Evolutionary conservation across 768 basidiomycete genomes (phyloP), one percentile per base, ranked within the genome.

Genomic region (Pisolithus sp.): DNA sequence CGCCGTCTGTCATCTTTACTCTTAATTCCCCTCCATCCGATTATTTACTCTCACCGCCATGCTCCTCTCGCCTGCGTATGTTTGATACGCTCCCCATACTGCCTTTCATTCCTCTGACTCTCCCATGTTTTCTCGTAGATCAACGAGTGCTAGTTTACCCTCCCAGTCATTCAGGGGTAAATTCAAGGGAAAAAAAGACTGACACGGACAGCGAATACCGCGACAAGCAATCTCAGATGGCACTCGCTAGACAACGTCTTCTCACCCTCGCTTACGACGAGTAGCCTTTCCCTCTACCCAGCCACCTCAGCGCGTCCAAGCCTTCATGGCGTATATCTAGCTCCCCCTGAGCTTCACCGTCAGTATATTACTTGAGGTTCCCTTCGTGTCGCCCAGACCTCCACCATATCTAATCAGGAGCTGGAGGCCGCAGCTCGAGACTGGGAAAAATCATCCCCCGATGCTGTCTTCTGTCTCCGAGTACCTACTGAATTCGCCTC

Each of bases 401-500:
- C n/a, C 17, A 52, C 30, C 8, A 31, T 34, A 34, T 34, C 34
- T 13, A 34, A 13, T 15, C 50, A 93, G 90, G 90, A 93, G 68
- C 80, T 91, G 21, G 87, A 89, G 58, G 79, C 76, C 24, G 76
- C 86, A 44, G 90, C 89, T 10, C 76, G 86, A 62, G 87, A 90
- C 52, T 93, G 90, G 90, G 81, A 84, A 23, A 90, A 89, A 60
- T 89, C 89, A 12, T 88, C 90, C 15, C 86, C 89, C 49, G 87
- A 86, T 65, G 85, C 80, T 38, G 68, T 76, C 42, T 88, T 92
- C 72, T 76, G 77, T 55, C 71, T 93, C 51, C 86, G 90, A 23
- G 81, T 92, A 0, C 90, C 90, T 2, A 84, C 89, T n/a, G 90
- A 93, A 67, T 91, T 79, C 68, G 90, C 87, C 2, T 89, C 89